A percentile compares a stretch with the other conserved stretches of the same genome.
Evolutionary conservation across 108 stramenopile genomes (phyloP).

Genomic region (Fistulifera solaris): DNA sequence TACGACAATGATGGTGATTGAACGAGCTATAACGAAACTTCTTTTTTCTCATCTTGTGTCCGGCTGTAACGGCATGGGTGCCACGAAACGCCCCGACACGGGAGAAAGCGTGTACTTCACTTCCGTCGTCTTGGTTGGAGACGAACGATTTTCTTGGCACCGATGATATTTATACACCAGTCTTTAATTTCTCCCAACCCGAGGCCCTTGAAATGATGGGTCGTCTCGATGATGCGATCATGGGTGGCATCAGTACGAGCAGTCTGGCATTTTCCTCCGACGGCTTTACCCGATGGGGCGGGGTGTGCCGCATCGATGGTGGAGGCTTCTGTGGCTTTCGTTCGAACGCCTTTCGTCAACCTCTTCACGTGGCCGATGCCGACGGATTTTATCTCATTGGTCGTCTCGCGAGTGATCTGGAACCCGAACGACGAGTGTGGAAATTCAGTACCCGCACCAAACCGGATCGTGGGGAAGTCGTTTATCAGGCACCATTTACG

Average conservation of each 20-base stretch:
- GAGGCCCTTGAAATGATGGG: constrained; percentile 45
- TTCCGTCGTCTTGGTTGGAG: too few relatives aligned
- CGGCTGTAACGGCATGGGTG: too few relatives aligned
- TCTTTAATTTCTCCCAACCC: constrained; percentile 37
- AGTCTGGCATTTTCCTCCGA: constrained; percentile 14
- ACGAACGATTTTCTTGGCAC: too few relatives aligned
- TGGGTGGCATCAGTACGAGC: constrained; percentile 64
- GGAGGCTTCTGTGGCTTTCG: constrained; percentile 73
- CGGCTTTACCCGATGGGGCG: constrained; percentile 56
- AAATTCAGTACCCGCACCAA: constrained; percentile 54
- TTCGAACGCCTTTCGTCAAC: constrained; percentile 49
- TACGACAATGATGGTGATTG: too few relatives aligned
- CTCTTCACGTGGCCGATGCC: constrained; percentile 30
- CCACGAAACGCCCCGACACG: too few relatives aligned
- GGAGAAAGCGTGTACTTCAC: too few relatives aligned
- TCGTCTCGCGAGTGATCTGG: constrained; percentile 57
- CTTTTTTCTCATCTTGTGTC: too few relatives aligned
- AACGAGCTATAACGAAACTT: too few relatives aligned
- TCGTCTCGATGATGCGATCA: constrained; percentile 76
- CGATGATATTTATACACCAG: constrained; percentile 16
- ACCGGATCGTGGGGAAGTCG: constrained; percentile 43
- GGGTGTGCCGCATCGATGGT: constrained; percentile 65
- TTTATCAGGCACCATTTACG: constrained; percentile 59
- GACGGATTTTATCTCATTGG: constrained; percentile 57
- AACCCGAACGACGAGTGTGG: constrained; percentile 60